Percentiles rank a stretch among this genome's conserved stretches.
Conservation (phyloP, 805 yeast genomes). For the Myxozyma sirexii region DNA sequence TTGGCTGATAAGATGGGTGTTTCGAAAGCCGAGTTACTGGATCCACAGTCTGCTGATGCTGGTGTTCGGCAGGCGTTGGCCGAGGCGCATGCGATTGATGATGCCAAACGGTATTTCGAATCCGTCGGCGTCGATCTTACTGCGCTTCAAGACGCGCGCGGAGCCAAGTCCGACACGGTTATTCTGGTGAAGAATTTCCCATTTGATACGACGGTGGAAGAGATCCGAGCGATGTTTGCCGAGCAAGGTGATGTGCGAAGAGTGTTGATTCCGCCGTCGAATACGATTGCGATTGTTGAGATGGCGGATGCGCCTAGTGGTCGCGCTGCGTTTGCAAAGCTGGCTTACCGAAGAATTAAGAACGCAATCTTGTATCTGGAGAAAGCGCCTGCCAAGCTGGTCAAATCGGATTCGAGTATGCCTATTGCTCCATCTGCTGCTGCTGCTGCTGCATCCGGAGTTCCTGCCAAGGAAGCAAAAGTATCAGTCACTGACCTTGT, state of each 20-base stretch:
- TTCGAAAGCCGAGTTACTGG: slow-evolving; percentile 77
- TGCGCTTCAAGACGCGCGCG: slow-evolving; percentile 58
- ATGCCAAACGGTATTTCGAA: slow-evolving; percentile 86
- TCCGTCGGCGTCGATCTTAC: slow-evolving; percentile 80
- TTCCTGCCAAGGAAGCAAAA: slow-evolving; percentile 34
- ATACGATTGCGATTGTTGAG: slow-evolving; percentile 92
- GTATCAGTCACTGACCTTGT: slow-evolving; percentile 7
- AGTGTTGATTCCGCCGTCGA: slow-evolving; percentile 91
- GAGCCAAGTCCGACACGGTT: slow-evolving; percentile 68
- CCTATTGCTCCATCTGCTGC: slow-evolving; percentile 35
- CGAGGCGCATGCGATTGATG: slow-evolving; percentile 92
- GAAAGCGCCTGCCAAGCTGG: slow-evolving; percentile 86
- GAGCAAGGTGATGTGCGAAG: slow-evolving; percentile 79
- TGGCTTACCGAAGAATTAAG: slow-evolving; percentile 85
- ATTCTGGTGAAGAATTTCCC: slow-evolving; percentile 90
- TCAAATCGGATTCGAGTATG: slow-evolving; percentile 51
- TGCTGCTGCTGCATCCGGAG: slow-evolving; percentile 45
- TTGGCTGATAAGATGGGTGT: slow-evolving; percentile 86
- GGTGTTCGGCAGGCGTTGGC: slow-evolving; percentile 98
- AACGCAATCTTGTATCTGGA: slow-evolving; percentile 86
- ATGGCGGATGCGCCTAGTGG: slow-evolving; percentile 81
- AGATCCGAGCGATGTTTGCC: slow-evolving; percentile 77
- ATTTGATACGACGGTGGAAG: slow-evolving; percentile 77
- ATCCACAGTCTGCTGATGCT: slow-evolving; percentile 81
- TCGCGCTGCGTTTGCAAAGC: slow-evolving; percentile 82